Base-by-base conservation (phyloP, 306 rosid species). In the Begonia peltatifolia region DNA sequence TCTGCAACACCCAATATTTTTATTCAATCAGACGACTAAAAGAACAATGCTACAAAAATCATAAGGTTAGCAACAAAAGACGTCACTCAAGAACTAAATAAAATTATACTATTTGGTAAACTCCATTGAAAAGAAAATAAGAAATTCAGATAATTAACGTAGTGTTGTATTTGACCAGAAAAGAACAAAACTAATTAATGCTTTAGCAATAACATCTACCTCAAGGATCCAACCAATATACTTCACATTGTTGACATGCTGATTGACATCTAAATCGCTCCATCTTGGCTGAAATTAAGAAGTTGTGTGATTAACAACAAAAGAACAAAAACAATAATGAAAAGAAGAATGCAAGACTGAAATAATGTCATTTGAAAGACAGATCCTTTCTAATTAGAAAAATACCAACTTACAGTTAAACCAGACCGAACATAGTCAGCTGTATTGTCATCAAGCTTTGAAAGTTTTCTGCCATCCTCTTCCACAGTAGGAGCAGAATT, bases 171-270 rank as follows among this genome's bases (percentile, higher is more conserved):
- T 25, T 36, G 9, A 16, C 17, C 8, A 12, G 23, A 46, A 11
- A 15, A 42, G 13, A 14, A 62, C 42, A 25, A 53, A 25, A 9
- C 50, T 42, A 47, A 46, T 4, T 20, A 13, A 14, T 42, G 18
- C 12, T 42, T 14, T 12, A 15, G 13, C 49, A 16, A 51, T 14
- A 16, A 47, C 8, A 41, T 54, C 36, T 75, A 92, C 99, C 99
- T 92, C 99, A 30, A 92, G 89, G 74, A 92, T 75, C 99, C 99
- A 92, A 72, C 96, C 99, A 75, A 92, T 76, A 79, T 92, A 92
- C 87, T 92, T 92, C 69, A 92, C 99, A 66, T 92, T 92, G 77
- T 92, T 92, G 62, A 92, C 99, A 64, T 92, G 99, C 84, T 81
- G 99, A 44, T 92, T 92, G 67, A 92, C 62, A 65, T 92, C 99